Evolutionary conservation across 495 filamentous ascomycete species (phyloP).

Genomic region (Usnea hakonensis): DNA sequence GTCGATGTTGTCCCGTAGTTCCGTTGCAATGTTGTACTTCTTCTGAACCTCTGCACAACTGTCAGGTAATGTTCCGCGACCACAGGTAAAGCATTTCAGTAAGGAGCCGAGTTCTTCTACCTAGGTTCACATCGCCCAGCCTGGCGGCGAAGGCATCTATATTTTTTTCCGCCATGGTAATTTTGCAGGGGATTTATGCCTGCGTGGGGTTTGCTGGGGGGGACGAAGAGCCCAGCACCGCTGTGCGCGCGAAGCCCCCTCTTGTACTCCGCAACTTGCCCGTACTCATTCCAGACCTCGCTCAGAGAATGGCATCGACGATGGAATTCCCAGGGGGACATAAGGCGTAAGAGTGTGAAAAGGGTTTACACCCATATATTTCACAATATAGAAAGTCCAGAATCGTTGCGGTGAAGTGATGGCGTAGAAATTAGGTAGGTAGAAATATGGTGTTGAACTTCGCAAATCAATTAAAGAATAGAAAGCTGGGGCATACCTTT

Average conservation of each 20-base stretch:
- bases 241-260: constrained; percentile 1
- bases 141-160: constrained; percentile 54
- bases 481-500: too few relatives aligned
- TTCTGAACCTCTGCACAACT: constrained; percentile 56
- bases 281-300: constrained; percentile 3
- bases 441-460: too few relatives aligned
- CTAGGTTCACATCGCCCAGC: constrained; percentile 51
- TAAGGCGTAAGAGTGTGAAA: neutral
- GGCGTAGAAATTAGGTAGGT: neutral
- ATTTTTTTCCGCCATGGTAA: constrained; percentile 39
- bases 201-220: neutral
- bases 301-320: neutral
- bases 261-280: neutral
- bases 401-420: neutral
- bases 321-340: neutral
- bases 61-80: constrained; percentile 15
- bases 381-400: neutral
- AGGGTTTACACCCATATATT: neutral
- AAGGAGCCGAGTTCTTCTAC: constrained; percentile 32
- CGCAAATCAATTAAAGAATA: too few relatives aligned
- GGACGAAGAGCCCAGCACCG: neutral
- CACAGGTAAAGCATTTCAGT: constrained; percentile 5
- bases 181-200: neutral
- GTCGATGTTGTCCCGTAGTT: constrained; percentile 81
- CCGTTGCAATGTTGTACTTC: constrained; percentile 66